These are phyloP conservation scores for Pyrenophora tritici-repentis DNA, from an alignment of 2,329 filamentous ascomycete species.

Conservation along the genomic window DNA sequence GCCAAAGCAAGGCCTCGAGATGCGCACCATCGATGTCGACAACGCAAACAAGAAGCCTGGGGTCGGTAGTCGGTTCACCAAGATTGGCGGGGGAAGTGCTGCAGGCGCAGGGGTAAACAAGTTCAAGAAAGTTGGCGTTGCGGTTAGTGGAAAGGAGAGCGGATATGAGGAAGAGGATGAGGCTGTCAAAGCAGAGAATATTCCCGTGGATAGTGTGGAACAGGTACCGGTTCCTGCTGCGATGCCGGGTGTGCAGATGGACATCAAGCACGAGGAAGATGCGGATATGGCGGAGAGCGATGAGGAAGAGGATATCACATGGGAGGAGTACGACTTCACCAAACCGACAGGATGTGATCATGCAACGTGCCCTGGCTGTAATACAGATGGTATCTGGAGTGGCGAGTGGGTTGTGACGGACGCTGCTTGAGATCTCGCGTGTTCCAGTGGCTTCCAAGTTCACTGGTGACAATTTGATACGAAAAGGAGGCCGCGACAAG, in stretches of 20 bases:
- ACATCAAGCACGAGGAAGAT: slow-evolving; percentile 15
- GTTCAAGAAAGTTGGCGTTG: slow-evolving; percentile 73
- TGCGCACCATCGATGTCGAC: slow-evolving; percentile 32
- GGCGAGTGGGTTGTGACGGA: slow-evolving; percentile 56
- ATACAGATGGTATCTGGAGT: slow-evolving; percentile 30
- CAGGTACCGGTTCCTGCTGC: slow-evolving; percentile 1
- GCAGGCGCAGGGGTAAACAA: slow-evolving; percentile 45
- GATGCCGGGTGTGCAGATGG: slow-evolving; percentile 2
- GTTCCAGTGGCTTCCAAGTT: background rate
- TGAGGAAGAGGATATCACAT: slow-evolving; percentile 35
- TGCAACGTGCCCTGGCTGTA: slow-evolving; percentile 30
- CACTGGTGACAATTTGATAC: background rate
- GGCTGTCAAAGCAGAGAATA: slow-evolving; percentile 44
- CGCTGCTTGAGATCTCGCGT: slow-evolving; percentile 1
- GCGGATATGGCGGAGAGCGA: slow-evolving; percentile 35
- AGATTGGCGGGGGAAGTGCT: slow-evolving; percentile 26
- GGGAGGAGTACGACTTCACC: slow-evolving; percentile 58
- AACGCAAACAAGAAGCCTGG: slow-evolving; percentile 24
- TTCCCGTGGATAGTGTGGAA: slow-evolving; percentile 32
- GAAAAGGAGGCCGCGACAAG: too few relatives aligned
- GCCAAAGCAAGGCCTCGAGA: slow-evolving; percentile 27
- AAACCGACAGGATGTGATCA: slow-evolving; percentile 56
- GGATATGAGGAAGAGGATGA: slow-evolving; percentile 1
- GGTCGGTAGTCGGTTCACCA: slow-evolving; percentile 32
- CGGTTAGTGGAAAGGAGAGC: slow-evolving; percentile 16